Percentiles rank a stretch among this genome's conserved stretches.
Evolutionary conservation across 768 basidiomycete genomes (phyloP).

Genomic region (Pulveroboletus sp.): DNA sequence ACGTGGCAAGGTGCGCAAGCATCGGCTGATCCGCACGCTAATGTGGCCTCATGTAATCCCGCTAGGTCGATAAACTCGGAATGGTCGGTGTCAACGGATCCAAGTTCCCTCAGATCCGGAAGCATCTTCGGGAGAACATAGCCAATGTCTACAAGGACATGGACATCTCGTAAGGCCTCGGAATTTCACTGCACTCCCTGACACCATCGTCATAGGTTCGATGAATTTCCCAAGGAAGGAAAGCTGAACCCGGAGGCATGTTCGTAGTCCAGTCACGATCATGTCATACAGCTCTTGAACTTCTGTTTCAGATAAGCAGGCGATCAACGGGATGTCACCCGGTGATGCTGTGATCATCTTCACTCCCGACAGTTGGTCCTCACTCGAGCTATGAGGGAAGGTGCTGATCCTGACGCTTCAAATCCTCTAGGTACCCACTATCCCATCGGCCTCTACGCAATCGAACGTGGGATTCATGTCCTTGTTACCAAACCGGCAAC

Average conservation of each 20-base stretch:
- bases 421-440: slow-evolving; percentile 65
- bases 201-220: slow-evolving; percentile 47
- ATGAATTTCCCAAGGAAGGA: slow-evolving; percentile 70
- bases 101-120: slow-evolving; percentile 82
- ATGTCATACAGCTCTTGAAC: slow-evolving; percentile 1
- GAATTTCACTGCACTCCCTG: not conserved
- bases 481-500: slow-evolving; percentile 93
- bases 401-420: not conserved
- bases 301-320: slow-evolving; percentile 61
- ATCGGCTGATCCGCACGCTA: slow-evolving; percentile 3
- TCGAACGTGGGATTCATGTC: slow-evolving; percentile 81
- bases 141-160: slow-evolving; percentile 80
- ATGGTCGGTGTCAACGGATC: slow-evolving; percentile 90
- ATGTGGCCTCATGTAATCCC: slow-evolving; percentile 6
- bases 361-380: slow-evolving; percentile 76
- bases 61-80: slow-evolving; percentile 61
- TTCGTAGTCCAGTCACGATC: slow-evolving; percentile 36
- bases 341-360: slow-evolving; percentile 92
- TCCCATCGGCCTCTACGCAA: slow-evolving; percentile 80
- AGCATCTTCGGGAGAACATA: slow-evolving; percentile 80
- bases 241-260: slow-evolving; percentile 76
- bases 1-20: slow-evolving; percentile 58
- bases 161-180: slow-evolving; percentile 62
- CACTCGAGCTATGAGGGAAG: not conserved
- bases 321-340: slow-evolving; percentile 70